Base-by-base conservation (phyloP, 306 rosid genomes). In the Vicia sativa region DNA sequence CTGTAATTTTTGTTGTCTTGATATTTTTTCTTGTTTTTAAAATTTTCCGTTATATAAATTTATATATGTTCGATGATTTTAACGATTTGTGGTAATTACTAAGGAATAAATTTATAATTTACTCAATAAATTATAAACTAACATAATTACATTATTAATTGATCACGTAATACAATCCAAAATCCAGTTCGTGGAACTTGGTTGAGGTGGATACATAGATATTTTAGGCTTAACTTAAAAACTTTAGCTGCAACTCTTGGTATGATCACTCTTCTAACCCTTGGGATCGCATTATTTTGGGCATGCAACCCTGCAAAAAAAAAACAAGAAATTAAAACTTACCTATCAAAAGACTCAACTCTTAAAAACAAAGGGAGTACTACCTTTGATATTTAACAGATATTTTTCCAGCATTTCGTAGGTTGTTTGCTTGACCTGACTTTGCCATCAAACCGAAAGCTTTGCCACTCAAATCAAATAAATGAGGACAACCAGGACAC, bases 371-470 rank as follows among this genome's bases (percentile, higher is more conserved):
- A 1, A 10, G 3, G 15, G 3, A 55, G 10, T n/a, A 6, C 5
- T 73, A 83, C 96, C 95, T 85, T 73, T 31, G 70, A 44, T 89
- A 74, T 50, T 86, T 83, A 77, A 92, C 74, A 5, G 77, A 65
- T 48, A 89, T 25, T 12, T 46, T 63, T 2, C 95, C 95, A 12
- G 82, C 89, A 7, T 74, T 31, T n/a, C 88, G 87, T 0, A 92
- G 79, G 46, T 62, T 46, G 11, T 39, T 66, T 14, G 64, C 85
- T 7, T 71, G 67, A 6, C 92, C 87, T 11, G 88, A 62, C 34
- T 6, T 14, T 9, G 98, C 98, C 98, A 92, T 87, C 78, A 87
- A 85, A 12, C 95, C 91, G 60, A 89, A 89, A 16, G 98, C 88
- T 44, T 50, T 74, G 14, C 96, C 95, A 26, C 98, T 92, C 68